Evolutionary conservation across 2,329 filamentous ascomycete genomes (phyloP).

Genomic region (Trichothecium roseum): DNA sequence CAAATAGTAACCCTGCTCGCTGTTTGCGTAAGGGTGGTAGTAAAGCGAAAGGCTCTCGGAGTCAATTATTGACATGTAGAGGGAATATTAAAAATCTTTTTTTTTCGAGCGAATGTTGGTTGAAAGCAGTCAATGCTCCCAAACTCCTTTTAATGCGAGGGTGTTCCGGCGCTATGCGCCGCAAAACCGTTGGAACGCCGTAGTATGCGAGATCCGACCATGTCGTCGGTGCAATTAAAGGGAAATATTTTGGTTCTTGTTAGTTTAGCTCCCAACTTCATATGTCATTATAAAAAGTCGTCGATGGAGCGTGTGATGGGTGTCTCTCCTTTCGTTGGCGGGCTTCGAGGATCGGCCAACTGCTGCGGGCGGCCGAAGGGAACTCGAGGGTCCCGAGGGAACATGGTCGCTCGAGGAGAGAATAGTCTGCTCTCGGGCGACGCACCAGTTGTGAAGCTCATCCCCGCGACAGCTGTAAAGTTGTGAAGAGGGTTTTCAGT

Average conservation of each 20-base stretch:
- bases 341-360: slow-evolving; percentile 59
- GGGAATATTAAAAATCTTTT: too few species aligned
- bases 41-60: too few species aligned
- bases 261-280: not conserved
- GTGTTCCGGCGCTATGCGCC: too few species aligned
- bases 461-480: slow-evolving; percentile 19
- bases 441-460: slow-evolving; percentile 41
- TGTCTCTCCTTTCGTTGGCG: slow-evolving; percentile 61
- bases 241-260: not conserved
- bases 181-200: too few species aligned
- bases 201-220: too few species aligned
- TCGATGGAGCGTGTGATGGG: slow-evolving; percentile 72
- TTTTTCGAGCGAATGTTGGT: not conserved
- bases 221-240: not conserved
- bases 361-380: slow-evolving; percentile 41
- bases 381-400: slow-evolving; percentile 42
- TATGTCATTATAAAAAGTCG: slow-evolving; percentile 52
- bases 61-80: too few species aligned
- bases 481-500: slow-evolving; percentile 56
- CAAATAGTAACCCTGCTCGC: too few species aligned
- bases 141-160: too few species aligned
- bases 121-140: not conserved
- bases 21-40: too few species aligned
- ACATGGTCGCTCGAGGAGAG: slow-evolving; percentile 40
- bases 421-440: slow-evolving; percentile 42